A percentile compares a stretch with the other conserved stretches of the same genome.
phyloP scores from a whole-genome alignment of 129 eudicot genomes.

The Flaveria bidentis region DNA sequence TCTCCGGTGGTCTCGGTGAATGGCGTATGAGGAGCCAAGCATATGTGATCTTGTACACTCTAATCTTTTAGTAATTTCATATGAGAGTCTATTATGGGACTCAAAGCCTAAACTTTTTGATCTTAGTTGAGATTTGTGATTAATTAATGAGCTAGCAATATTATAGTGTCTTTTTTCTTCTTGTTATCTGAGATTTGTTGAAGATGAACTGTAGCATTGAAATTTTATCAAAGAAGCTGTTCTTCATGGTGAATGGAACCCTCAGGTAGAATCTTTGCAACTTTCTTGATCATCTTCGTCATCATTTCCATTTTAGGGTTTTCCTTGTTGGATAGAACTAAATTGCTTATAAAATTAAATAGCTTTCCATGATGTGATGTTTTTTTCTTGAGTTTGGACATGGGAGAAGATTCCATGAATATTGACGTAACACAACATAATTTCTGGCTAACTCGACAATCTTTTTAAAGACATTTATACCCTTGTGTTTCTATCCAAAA shows the following conservation, averaged over 20 bases:
- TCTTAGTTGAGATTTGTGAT: not conserved
- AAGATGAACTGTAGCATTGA: constrained; percentile 26
- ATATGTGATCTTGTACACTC: constrained; percentile 36
- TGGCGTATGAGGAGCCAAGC: constrained; percentile 99
- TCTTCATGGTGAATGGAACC: constrained; percentile 29
- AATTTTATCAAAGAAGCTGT: constrained; percentile 19
- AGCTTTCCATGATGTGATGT: constrained; percentile 40
- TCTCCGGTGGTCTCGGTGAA: constrained; percentile 62
- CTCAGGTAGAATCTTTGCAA: constrained; percentile 33
- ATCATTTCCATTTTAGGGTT: constrained; percentile 42
- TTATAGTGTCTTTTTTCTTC: not conserved
- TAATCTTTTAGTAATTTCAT: not conserved
- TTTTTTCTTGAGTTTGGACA: constrained; percentile 33
- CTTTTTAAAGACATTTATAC: constrained; percentile 24
- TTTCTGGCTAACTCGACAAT: constrained; percentile 5
- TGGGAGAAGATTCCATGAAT: constrained; percentile 37
- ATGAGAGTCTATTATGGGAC: not conserved
- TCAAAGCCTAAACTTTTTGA: constrained; percentile 2
- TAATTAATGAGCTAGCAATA: not conserved
- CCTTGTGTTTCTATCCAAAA: constrained; percentile 3
- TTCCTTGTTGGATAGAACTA: constrained; percentile 33
- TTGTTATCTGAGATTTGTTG: constrained; percentile 23
- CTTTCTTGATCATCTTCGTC: constrained; percentile 43
- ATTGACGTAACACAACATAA: constrained; percentile 39
- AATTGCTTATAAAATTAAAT: constrained; percentile 27